Conservation (phyloP, 1,139 yeast genomes). For the Scheffersomyces parashehatae region DNA sequence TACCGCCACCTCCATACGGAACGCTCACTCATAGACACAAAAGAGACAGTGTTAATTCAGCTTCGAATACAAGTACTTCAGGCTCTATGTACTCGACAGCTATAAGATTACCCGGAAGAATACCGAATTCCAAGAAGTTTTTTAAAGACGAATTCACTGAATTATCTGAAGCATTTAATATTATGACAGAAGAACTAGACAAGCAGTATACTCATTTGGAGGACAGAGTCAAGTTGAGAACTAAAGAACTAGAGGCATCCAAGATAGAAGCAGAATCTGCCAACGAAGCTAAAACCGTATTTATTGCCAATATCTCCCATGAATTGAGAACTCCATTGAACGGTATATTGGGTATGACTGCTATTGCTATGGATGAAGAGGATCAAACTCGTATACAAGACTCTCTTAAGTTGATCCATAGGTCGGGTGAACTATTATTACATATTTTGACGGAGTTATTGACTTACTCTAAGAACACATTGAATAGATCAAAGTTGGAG, state of each 20-base stretch:
- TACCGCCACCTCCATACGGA: slow-evolving; percentile 1
- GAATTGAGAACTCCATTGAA: slow-evolving; percentile 93
- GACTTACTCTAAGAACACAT: slow-evolving; percentile 88
- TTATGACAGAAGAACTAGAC: slow-evolving; percentile 86
- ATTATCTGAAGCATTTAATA: slow-evolving; percentile 83
- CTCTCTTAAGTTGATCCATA: slow-evolving; percentile 69
- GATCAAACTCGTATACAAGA: slow-evolving; percentile 67
- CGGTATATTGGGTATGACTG: slow-evolving; percentile 95
- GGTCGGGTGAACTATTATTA: slow-evolving; percentile 82
- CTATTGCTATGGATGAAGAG: slow-evolving; percentile 84
- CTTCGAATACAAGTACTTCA: slow-evolving; percentile 24
- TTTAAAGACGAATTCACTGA: slow-evolving; percentile 87
- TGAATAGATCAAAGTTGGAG: slow-evolving; percentile 81
- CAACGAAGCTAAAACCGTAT: slow-evolving; percentile 90
- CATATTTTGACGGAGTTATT: slow-evolving; percentile 87
- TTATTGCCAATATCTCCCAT: slow-evolving; percentile 94
- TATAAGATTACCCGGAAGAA: slow-evolving; percentile 49
- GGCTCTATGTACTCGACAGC: slow-evolving; percentile 40
- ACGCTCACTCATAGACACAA: slow-evolving; percentile 5
- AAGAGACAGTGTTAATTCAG: slow-evolving; percentile 30
- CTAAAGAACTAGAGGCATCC: slow-evolving; percentile 85
- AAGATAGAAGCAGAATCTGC: slow-evolving; percentile 91
- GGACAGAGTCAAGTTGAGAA: slow-evolving; percentile 85
- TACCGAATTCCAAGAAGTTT: slow-evolving; percentile 56
- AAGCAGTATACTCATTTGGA: slow-evolving; percentile 82